Evolutionary conservation across 2,329 filamentous ascomycete genomes (phyloP), one percentile per base, ranked within the genome.

Genomic region (Talaromyces sp.): DNA sequence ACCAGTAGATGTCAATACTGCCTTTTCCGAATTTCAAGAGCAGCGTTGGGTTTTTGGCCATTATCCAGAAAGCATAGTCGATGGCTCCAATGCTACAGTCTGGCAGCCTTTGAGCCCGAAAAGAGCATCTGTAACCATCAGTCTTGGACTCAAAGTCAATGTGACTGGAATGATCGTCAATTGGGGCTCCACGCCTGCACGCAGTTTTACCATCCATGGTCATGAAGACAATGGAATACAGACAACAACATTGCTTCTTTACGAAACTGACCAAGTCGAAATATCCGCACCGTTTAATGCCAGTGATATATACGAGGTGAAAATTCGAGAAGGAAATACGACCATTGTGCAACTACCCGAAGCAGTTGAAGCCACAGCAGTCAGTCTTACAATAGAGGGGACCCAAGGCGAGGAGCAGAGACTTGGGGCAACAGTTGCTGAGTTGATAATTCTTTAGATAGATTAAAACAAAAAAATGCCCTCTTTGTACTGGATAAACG

Each of bases 341-440:
- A 66, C 65, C 3, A 27, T 43, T 25, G 54, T 61, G 1, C 39
- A 45, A 15, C 47, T 66, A 33, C 31, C 45, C 2, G 8, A 54
- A 9, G 7, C 22, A 11, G 39, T 56, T 13, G 37, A 54, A 22
- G 33, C 39, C 17, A 57, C 33, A 9, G 9, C 43, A 35, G 35
- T 64, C 35, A 63, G 61, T 19, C 47, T 66, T 10, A 63, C 54
- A 7, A 66, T 66, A n/a, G 60, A 61, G 27, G 65, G 65, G 22
- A 66, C 61, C 1, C 65, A 66, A n/a, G 65, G 61, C 1, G 45
- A 64, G 22, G 54, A 66, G 27, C 25, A 63, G 31, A 17, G 45
- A 52, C 59, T 63, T n/a, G 65, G 65, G 5, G 61, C 65, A 8
- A 66, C 65, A 11, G 65, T 66, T 49, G 65, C 65, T 43, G 65